phyloP scores from a whole-genome alignment of 768 basidiomycete species.

The Filobasidium wieringae region DNA sequence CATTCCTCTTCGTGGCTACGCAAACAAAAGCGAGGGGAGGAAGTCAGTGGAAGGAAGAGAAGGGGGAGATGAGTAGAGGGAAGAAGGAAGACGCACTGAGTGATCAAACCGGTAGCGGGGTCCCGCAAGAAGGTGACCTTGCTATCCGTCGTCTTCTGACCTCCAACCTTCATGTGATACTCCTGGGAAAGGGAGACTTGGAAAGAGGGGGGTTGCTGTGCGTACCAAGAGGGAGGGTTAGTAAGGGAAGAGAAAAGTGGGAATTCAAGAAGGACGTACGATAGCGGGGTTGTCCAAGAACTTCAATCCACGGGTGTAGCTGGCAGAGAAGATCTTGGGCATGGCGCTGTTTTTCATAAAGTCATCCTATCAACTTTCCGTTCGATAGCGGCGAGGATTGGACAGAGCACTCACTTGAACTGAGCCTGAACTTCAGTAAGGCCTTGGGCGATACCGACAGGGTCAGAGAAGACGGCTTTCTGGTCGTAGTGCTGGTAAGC shows the following conservation, averaged over 20 bases:
- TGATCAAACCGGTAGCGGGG: conserved; percentile 26
- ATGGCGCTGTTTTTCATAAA: conserved; percentile 8
- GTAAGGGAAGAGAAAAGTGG: not conserved
- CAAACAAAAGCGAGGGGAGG: not conserved
- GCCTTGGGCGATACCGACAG: conserved; percentile 31
- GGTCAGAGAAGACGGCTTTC: conserved; percentile 31
- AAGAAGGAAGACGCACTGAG: conserved; percentile 17
- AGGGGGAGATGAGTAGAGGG: not conserved
- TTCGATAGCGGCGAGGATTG: not conserved
- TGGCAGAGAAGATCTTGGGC: conserved; percentile 28
- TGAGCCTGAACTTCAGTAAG: conserved; percentile 17
- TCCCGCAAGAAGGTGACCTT: conserved; percentile 32
- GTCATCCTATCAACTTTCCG: not conserved
- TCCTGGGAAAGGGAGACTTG: conserved; percentile 28
- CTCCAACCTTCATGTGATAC: conserved; percentile 25
- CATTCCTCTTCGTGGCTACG: conserved; percentile 30
- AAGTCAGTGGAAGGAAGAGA: not conserved
- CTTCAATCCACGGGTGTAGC: conserved; percentile 22
- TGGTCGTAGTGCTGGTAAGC: conserved; percentile 28
- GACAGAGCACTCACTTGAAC: conserved; percentile 5
- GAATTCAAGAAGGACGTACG: conserved; percentile 15
- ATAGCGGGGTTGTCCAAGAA: conserved; percentile 32
- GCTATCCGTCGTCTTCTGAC: conserved; percentile 29
- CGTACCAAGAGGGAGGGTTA: not conserved
- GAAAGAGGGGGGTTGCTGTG: conserved; percentile 32